Conservation (phyloP, 1,284 basidiomycete species). For the Prillingera fragicola region DNA sequence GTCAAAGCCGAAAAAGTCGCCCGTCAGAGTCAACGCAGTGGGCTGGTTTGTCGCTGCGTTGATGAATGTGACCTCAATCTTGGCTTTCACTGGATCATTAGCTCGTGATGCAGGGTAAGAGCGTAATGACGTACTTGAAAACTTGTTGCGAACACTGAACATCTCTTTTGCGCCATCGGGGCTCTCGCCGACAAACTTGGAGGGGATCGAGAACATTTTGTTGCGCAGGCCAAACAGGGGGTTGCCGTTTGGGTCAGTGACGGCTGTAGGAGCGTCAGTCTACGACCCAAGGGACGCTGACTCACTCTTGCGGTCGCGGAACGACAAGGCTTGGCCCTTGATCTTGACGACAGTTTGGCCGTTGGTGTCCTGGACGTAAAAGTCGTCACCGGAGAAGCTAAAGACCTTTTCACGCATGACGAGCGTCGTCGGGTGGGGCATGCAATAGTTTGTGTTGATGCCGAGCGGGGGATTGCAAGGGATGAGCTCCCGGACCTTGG, state of each 20-base stretch:
- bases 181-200: conserved; percentile 33
- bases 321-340: conserved; percentile 32
- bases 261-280: no score
- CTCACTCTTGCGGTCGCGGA: conserved; percentile 43
- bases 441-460: no score
- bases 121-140: no score
- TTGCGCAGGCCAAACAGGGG: conserved; percentile 36
- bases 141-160: conserved; percentile 34
- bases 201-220: conserved; percentile 36
- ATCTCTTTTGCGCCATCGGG: conserved; percentile 29
- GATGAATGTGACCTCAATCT: conserved; percentile 38
- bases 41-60: conserved; percentile 28
- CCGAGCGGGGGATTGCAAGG: no score
- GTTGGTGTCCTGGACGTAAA: conserved; percentile 38
- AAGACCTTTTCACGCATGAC: no score
- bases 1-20: conserved; percentile 41
- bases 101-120: no score
- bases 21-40: conserved; percentile 28
- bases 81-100: conserved; percentile 40
- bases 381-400: no score
- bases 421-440: no score
- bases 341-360: conserved; percentile 34
- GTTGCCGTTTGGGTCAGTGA: conserved; percentile 35
- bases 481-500: no score
- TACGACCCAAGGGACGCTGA: no score